Evolutionary conservation across 1,284 basidiomycete genomes (phyloP).

Genomic region (Bjerkandera adusta): DNA sequence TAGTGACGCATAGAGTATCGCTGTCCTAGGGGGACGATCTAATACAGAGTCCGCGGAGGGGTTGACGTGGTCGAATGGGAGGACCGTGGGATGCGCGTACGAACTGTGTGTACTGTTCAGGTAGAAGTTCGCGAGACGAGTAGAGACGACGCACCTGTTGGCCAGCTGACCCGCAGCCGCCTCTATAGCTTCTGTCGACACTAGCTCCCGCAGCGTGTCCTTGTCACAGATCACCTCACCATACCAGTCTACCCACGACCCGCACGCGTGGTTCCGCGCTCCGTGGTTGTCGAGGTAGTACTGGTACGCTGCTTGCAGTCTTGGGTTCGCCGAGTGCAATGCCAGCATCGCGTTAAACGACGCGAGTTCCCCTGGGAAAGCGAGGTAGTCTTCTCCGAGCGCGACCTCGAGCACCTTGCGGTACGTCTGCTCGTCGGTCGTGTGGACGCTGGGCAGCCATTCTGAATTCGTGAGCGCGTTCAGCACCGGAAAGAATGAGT

Average conservation of each 20-base stretch:
- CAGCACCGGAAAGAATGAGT: constrained; percentile 69
- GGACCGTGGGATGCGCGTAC: constrained; percentile 38
- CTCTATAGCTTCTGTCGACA: constrained; percentile 55
- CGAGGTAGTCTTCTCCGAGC: constrained; percentile 42
- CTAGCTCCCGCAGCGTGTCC: constrained; percentile 57
- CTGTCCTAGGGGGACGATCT: constrained; percentile 49
- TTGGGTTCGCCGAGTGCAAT: constrained; percentile 67
- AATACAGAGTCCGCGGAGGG: constrained; percentile 41
- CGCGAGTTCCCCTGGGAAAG: constrained; percentile 46
- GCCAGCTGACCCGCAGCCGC: constrained; percentile 23
- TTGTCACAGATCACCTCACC: constrained; percentile 74
- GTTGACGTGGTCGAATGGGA: constrained; percentile 73
- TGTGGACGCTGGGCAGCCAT: constrained; percentile 30
- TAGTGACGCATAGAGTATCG: constrained; percentile 72
- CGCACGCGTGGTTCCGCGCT: constrained; percentile 41
- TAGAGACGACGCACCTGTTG: constrained; percentile 26
- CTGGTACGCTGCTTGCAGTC: constrained; percentile 72
- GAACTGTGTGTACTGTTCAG: neutral
- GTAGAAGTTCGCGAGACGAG: constrained; percentile 14
- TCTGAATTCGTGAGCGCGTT: constrained; percentile 59
- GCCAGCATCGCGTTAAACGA: constrained; percentile 63
- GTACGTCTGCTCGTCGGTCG: constrained; percentile 53
- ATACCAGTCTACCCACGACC: constrained; percentile 89
- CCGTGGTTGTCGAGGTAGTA: constrained; percentile 49
- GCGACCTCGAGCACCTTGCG: constrained; percentile 53